phyloP scores from a whole-genome alignment of 2,329 filamentous ascomycete species.

The Hymenoscyphus infarciens region DNA sequence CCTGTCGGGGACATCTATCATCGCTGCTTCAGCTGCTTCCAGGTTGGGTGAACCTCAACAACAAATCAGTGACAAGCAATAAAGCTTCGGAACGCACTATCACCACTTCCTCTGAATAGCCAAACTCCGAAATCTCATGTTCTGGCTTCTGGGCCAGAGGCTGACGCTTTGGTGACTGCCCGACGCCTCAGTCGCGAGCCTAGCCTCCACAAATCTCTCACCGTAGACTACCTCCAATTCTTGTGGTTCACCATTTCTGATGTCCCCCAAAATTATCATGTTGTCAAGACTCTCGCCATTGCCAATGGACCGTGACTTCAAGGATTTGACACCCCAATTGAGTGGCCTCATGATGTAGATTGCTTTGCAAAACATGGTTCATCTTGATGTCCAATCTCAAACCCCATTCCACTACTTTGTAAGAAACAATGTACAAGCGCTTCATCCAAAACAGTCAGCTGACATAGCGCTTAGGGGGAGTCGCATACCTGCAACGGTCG shows the following conservation, averaged over 20 bases:
- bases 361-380: constrained; percentile 30
- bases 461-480: too few relatives aligned
- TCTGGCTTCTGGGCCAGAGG: too few relatives aligned
- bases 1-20: too few relatives aligned
- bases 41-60: too few relatives aligned
- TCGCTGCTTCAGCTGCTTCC: too few relatives aligned
- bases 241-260: constrained; percentile 24
- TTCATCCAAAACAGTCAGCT: too few relatives aligned
- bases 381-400: constrained; percentile 27
- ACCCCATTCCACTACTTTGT: constrained; percentile 17
- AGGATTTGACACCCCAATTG: constrained; percentile 31
- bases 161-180: constrained; percentile 52
- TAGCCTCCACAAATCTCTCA: constrained; percentile 41
- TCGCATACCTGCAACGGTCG: too few relatives aligned
- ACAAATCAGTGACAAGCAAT: too few relatives aligned
- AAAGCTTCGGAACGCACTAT: too few relatives aligned
- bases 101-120: too few relatives aligned
- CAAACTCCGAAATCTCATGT: too few relatives aligned
- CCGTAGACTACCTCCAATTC: constrained; percentile 17
- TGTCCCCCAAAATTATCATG: constrained; percentile 22
- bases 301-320: constrained; percentile 25
- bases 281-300: constrained; percentile 31
- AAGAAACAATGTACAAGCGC: too few relatives aligned
- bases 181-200: constrained; percentile 55
- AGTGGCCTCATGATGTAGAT: constrained; percentile 32